phyloP scores from a whole-genome alignment of 495 filamentous ascomycete species.

The Thermochaetoides thermophila region DNA sequence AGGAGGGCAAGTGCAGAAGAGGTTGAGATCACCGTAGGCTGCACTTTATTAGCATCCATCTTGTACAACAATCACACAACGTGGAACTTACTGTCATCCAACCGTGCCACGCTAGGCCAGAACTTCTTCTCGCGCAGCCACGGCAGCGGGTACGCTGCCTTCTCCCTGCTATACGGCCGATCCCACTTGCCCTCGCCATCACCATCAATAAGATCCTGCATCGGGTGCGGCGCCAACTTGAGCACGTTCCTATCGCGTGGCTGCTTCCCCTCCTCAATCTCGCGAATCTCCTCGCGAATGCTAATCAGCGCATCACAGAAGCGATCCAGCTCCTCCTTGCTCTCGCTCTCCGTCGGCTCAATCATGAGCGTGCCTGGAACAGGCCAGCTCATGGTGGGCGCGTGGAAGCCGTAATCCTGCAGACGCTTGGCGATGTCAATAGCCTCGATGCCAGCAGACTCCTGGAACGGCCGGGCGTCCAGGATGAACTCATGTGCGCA shows the following conservation, averaged over 20 bases:
- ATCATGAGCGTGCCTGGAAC: conserved; percentile 97
- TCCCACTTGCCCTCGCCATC: conserved; percentile 51
- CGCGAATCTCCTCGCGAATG: conserved; percentile 76
- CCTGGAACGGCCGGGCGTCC: conserved; percentile 75
- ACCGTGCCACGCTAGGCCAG: conserved; percentile 80
- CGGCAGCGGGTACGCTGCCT: conserved; percentile 76
- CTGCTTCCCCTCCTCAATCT: conserved; percentile 65
- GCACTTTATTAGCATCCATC: no score
- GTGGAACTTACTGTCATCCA: conserved; percentile 70
- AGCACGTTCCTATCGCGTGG: conserved; percentile 77
- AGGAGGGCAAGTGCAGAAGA: conserved; percentile 90
- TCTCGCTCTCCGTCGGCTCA: conserved; percentile 92
- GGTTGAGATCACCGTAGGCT: conserved; percentile 85
- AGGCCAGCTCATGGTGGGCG: conserved; percentile 97
- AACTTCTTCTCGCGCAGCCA: conserved; percentile 95
- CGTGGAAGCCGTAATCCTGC: conserved; percentile 97
- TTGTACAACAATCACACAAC: no score
- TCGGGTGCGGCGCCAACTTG: conserved; percentile 82
- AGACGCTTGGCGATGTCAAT: conserved; percentile 96
- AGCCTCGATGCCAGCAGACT: conserved; percentile 74
- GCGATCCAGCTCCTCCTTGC: conserved; percentile 83
- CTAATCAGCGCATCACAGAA: conserved; percentile 87
- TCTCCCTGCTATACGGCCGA: conserved; percentile 62
- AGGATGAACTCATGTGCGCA: conserved; percentile 99
- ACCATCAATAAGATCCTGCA: conserved; percentile 58